Conservation (phyloP, 1,284 basidiomycete species). For the Sporisorium scitamineum region DNA sequence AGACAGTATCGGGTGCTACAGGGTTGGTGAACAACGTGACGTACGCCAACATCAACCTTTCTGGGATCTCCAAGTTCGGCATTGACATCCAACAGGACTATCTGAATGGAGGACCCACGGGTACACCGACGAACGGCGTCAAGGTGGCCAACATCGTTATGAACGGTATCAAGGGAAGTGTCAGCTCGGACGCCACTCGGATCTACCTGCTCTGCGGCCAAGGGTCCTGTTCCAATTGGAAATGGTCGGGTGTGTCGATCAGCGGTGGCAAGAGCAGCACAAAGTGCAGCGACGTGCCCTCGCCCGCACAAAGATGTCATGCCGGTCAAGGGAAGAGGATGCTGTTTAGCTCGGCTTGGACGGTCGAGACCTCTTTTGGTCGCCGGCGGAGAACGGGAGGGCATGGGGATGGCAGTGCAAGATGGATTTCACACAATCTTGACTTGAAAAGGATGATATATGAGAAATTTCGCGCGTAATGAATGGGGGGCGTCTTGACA, state of each 20-base stretch:
- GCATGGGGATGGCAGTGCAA: background rate
- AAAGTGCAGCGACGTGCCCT: constrained; percentile 24
- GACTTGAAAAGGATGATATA: too few relatives aligned
- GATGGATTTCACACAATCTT: background rate
- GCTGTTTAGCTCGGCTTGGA: background rate
- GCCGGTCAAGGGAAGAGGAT: background rate
- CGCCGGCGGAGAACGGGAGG: too few relatives aligned
- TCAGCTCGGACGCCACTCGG: constrained; percentile 12
- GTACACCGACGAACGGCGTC: constrained; percentile 32
- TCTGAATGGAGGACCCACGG: constrained; percentile 30
- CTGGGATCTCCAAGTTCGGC: constrained; percentile 28
- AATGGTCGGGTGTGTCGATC: constrained; percentile 16
- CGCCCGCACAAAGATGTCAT: too few relatives aligned
- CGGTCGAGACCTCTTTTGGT: background rate
- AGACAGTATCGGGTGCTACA: constrained; percentile 35
- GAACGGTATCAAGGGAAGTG: constrained; percentile 21
- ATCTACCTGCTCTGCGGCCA: constrained; percentile 32
- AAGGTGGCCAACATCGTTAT: constrained; percentile 37
- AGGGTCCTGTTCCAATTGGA: constrained; percentile 30
- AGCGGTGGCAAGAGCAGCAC: constrained; percentile 17
- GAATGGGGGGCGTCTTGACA: background rate
- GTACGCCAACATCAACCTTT: constrained; percentile 27
- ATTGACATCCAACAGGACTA: constrained; percentile 46
- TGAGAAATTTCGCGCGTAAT: too few relatives aligned
- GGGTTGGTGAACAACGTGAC: constrained; percentile 40